A percentile compares a stretch with the other conserved stretches of the same genome.
Conservation (phyloP, 176 grass and related monocot species). For the Hordeum vulgare region DNA sequence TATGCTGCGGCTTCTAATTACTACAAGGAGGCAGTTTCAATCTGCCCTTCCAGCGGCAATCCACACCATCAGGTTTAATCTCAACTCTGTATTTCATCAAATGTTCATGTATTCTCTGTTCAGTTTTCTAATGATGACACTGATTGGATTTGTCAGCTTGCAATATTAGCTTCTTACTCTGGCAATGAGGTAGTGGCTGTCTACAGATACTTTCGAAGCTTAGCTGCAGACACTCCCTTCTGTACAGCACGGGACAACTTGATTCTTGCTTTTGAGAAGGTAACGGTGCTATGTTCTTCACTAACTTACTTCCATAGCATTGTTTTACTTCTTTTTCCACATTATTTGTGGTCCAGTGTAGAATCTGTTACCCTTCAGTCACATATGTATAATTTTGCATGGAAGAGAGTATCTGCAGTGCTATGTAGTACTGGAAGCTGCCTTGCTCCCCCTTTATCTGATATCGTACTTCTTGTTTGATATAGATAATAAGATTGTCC, state of each 20-base stretch:
- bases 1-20: slow-evolving; percentile 81
- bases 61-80: slow-evolving; percentile 88
- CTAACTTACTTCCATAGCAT: neutral
- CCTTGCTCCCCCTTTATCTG: neutral
- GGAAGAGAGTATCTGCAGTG: neutral
- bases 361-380: neutral
- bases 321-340: neutral
- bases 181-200: slow-evolving; percentile 63
- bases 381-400: neutral
- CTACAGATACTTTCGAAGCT: slow-evolving; percentile 93
- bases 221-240: slow-evolving; percentile 83
- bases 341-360: neutral
- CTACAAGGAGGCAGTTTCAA: slow-evolving; percentile 70
- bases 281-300: slow-evolving; percentile 6
- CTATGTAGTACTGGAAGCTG: neutral
- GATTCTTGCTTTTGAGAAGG: slow-evolving; percentile 95
- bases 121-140: neutral
- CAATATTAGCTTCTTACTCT: slow-evolving; percentile 77
- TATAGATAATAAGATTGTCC: neutral
- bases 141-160: slow-evolving; percentile 44
- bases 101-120: neutral
- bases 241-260: slow-evolving; percentile 85
- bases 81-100: neutral
- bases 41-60: slow-evolving; percentile 80
- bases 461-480: neutral